Evolutionary conservation across 371 early-diverging fungal genomes (phyloP), one percentile per base, ranked within the genome.

Genomic region (Hamiltosporidium tvaerminnensis): DNA sequence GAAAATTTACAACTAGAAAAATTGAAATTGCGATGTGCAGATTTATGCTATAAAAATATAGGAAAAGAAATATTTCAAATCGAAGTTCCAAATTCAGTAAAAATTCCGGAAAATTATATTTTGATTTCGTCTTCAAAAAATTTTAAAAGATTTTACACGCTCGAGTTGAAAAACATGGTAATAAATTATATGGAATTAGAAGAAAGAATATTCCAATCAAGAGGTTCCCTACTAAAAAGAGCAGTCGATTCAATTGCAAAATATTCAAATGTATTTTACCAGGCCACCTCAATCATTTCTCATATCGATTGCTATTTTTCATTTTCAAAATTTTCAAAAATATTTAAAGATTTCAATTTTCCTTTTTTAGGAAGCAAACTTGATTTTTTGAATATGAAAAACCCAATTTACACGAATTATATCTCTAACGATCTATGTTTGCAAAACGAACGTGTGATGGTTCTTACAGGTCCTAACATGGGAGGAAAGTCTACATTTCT

Each of bases 401-500:
- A 71, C 56, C 67, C 76, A 32, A 62, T 73, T 33, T 63, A 71
- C 41, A 53, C 82, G 0, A 86, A 86, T 62, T 92, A 91, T 74
- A 89, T 96, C 48, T 91, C 92, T 57, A 94, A 92, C 76, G 60
- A 69, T 44, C 7, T 52, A 23, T 9, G 5, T 65, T 65, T 48
- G 60, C 48, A 31, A 9, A 67, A 77, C 0, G 81, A 86, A 35
- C 85, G 81, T 61, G 81, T 94, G 67, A 83, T 92, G n/a, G 81
- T 99, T 1, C 72, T 99, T 52, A 94, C 97, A 0, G 99, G 99
- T 0, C 93, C 99, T 14, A 96, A 90, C 66, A 88, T 89, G 85
- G 88, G 87, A 35, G 91, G 91, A 37, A 97, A 96, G 79, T 90
- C 90, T 0, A 97, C 96, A 0, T 82, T 67, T 30, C 47, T 67